Percentiles rank a stretch among this genome's conserved stretches.
Conservation (phyloP, 768 basidiomycete genomes). For the Termitomyces sp. region DNA sequence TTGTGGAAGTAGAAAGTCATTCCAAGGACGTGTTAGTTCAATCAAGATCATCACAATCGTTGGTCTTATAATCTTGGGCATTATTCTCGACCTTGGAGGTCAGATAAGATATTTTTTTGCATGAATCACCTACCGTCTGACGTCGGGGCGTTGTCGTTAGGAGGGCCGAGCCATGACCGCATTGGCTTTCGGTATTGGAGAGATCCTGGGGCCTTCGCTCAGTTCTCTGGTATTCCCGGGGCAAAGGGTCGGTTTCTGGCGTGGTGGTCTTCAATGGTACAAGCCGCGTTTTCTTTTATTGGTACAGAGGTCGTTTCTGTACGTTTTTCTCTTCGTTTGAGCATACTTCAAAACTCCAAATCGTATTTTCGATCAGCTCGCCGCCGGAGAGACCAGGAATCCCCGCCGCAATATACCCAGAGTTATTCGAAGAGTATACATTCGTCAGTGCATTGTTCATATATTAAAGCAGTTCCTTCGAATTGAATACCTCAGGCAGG, state of each 20-base stretch:
- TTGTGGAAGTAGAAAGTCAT: slow-evolving; percentile 26
- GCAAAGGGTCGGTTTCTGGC: slow-evolving; percentile 69
- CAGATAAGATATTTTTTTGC: too few relatives aligned
- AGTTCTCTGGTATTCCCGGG: slow-evolving; percentile 62
- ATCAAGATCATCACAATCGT: slow-evolving; percentile 85
- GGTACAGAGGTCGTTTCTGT: slow-evolving; percentile 94
- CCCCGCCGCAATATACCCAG: slow-evolving; percentile 63
- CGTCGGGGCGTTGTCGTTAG: slow-evolving; percentile 31
- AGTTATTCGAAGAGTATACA: slow-evolving; percentile 70
- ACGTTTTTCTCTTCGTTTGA: slow-evolving; percentile 2
- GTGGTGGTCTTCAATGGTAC: slow-evolving; percentile 59
- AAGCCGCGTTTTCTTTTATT: slow-evolving; percentile 89
- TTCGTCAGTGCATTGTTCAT: slow-evolving; percentile 39
- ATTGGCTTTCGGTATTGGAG: slow-evolving; percentile 79
- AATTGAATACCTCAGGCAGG: too few relatives aligned
- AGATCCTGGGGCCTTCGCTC: slow-evolving; percentile 83
- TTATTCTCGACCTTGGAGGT: slow-evolving; percentile 79
- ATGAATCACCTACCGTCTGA: too few relatives aligned
- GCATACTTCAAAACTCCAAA: slow-evolving; percentile 16
- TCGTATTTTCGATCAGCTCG: slow-evolving; percentile 45
- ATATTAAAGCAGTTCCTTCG: slow-evolving; percentile 15
- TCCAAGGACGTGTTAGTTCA: slow-evolving; percentile 42
- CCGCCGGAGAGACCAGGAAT: slow-evolving; percentile 86
- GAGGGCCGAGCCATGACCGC: slow-evolving; percentile 78
- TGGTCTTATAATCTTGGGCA: slow-evolving; percentile 62